Evolutionary conservation across 2,329 filamentous ascomycete genomes (phyloP).

Genomic region (Pseudogymnoascus sp.): DNA sequence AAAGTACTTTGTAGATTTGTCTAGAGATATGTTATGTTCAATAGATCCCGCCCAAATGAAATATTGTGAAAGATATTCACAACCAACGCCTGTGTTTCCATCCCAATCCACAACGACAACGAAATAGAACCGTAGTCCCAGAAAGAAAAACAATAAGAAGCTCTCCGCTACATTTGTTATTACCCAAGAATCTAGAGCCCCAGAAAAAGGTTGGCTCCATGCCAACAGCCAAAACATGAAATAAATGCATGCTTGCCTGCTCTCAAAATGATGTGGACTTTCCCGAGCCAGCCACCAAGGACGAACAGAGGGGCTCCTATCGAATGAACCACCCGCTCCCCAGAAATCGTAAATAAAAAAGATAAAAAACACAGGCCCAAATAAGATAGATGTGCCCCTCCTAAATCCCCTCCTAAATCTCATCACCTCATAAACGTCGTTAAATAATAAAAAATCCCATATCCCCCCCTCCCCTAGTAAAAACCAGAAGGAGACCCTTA

Average conservation of each 20-base stretch:
- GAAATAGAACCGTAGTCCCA: background rate
- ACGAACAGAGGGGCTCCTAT: background rate
- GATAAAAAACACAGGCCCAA: background rate
- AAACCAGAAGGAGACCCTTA: background rate
- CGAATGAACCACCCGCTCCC: background rate
- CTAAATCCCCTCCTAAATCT: background rate
- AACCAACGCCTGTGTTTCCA: slow-evolving; percentile 1
- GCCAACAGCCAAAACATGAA: background rate
- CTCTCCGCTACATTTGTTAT: background rate
- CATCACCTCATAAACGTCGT: slow-evolving; percentile 5
- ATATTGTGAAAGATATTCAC: background rate
- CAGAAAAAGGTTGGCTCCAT: background rate
- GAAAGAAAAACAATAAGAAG: background rate
- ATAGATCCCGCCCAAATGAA: background rate
- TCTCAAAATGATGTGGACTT: background rate
- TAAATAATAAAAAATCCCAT: background rate
- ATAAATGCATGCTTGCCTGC: background rate
- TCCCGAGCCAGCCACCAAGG: background rate
- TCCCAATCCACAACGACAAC: background rate
- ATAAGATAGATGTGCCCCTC: background rate
- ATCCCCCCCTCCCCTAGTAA: background rate
- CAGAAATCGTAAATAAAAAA: background rate
- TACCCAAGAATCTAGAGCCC: background rate
- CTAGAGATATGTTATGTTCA: background rate
- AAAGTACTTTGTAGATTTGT: background rate